A percentile compares a stretch with the other conserved stretches of the same genome.
phyloP scores from a whole-genome alignment of 371 early-diverging fungal species.

The Syncephalastrum contaminatum region DNA sequence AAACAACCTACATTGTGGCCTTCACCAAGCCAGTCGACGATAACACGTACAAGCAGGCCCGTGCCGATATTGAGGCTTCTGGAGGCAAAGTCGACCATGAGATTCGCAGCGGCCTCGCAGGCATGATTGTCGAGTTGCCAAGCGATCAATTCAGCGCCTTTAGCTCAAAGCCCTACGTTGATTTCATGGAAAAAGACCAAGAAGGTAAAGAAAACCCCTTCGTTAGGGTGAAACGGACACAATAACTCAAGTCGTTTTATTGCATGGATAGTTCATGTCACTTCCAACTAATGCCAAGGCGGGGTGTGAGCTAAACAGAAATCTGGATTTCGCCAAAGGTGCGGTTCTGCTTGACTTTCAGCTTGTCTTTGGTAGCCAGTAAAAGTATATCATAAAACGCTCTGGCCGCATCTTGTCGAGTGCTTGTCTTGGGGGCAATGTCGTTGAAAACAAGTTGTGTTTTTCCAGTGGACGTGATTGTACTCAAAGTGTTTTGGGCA shows the following conservation, averaged over 20 bases:
- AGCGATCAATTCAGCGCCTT: conserved; percentile 15
- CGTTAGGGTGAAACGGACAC: too few relatives aligned
- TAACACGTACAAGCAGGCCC: conserved; percentile 14
- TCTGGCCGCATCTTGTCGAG: conserved; percentile 70
- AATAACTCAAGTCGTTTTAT: background rate
- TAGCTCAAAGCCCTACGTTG: conserved; percentile 25
- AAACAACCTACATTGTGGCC: conserved; percentile 22
- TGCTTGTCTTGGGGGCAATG: conserved; percentile 34
- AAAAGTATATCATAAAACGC: conserved; percentile 92
- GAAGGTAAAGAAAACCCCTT: conserved; percentile 15
- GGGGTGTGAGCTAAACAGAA: conserved; percentile 11
- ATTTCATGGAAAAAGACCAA: conserved; percentile 30
- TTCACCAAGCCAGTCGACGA: conserved; percentile 16
- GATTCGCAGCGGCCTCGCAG: conserved; percentile 20
- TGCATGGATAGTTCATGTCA: background rate
- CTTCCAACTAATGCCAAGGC: too few relatives aligned
- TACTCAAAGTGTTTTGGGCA: conserved; percentile 14
- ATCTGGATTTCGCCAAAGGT: conserved; percentile 86
- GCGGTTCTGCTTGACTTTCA: conserved; percentile 78
- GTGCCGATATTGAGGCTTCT: conserved; percentile 16
- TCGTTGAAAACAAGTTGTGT: conserved; percentile 24
- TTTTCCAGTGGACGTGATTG: conserved; percentile 11
- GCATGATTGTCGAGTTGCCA: conserved; percentile 19
- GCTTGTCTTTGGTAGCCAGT: conserved; percentile 81
- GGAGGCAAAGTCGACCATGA: conserved; percentile 23